These are phyloP conservation scores for Colletotrichum viniferum DNA, from an alignment of 2,329 filamentous ascomycete genomes.

Conservation along the genomic window DNA sequence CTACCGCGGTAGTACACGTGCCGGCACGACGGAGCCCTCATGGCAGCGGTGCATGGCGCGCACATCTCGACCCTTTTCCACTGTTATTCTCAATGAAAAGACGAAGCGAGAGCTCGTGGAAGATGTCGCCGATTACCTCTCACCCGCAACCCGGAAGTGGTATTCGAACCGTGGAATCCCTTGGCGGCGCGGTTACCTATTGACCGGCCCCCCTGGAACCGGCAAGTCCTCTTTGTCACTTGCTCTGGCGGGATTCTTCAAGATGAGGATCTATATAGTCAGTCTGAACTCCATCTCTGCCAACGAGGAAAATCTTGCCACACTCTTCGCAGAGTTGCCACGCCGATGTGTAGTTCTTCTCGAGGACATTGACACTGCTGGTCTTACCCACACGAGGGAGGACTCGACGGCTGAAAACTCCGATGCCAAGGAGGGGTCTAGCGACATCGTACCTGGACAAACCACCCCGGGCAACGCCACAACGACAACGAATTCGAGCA, in stretches of 20 bases:
- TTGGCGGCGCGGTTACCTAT: constrained; percentile 82
- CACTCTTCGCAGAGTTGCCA: constrained; percentile 70
- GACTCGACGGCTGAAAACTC: constrained; percentile 12
- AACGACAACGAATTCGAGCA: constrained; percentile 23
- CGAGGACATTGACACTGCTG: constrained; percentile 78
- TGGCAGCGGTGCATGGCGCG: constrained; percentile 70
- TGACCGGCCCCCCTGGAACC: constrained; percentile 81
- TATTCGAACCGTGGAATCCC: constrained; percentile 85
- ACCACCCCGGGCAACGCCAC: constrained; percentile 32
- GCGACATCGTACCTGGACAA: constrained; percentile 36
- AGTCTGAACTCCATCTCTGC: constrained; percentile 66
- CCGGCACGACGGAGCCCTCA: constrained; percentile 44
- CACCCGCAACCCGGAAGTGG: constrained; percentile 71
- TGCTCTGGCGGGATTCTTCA: constrained; percentile 72
- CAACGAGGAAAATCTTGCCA: constrained; percentile 68
- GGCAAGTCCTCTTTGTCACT: constrained; percentile 78
- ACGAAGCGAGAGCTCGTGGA: constrained; percentile 64
- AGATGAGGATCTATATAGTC: constrained; percentile 74
- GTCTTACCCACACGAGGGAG: constrained; percentile 66
- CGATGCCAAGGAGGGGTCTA: constrained; percentile 21
- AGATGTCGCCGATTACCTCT: constrained; percentile 67
- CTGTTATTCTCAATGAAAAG: constrained; percentile 66
- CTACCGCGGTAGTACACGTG: constrained; percentile 59
- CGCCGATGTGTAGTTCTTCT: constrained; percentile 74
- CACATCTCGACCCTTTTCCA: constrained; percentile 65